These are phyloP conservation scores for Tolypocladium guangdongense DNA, from an alignment of 2,329 filamentous ascomycete species.

Conservation along the genomic window DNA sequence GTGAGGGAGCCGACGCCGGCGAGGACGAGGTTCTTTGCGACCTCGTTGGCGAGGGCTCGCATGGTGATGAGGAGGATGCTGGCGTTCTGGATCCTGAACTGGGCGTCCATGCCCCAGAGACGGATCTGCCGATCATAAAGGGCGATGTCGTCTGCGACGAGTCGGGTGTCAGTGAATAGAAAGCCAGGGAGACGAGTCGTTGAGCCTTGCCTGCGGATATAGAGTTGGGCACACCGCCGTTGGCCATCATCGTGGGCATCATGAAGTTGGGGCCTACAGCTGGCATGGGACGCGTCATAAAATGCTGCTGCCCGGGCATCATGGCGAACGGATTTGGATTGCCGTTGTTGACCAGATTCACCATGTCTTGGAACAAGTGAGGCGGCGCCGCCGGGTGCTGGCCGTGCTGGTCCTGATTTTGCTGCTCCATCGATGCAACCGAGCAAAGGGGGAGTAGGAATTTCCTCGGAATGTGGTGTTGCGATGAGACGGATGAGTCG, in stretches of 20 bases:
- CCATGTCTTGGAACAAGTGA: constrained; percentile 6
- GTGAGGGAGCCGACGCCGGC: constrained; percentile 87
- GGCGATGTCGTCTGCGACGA: constrained; percentile 71
- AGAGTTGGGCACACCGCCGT: constrained; percentile 15
- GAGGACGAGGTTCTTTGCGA: constrained; percentile 94
- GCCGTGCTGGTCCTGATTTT: neutral
- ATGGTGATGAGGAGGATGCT: constrained; percentile 84
- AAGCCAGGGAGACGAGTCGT: neutral
- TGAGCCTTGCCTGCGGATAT: constrained; percentile 22
- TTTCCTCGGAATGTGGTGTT: no score
- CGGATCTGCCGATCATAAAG: constrained; percentile 96
- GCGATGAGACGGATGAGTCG: neutral
- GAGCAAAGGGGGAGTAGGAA: neutral
- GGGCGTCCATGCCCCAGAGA: constrained; percentile 91
- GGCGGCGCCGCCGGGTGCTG: neutral
- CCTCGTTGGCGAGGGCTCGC: constrained; percentile 81
- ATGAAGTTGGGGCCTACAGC: constrained; percentile 17
- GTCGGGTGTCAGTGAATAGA: neutral
- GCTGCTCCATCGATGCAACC: neutral
- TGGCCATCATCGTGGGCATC: constrained; percentile 19
- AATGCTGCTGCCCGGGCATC: constrained; percentile 11
- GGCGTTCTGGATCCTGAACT: constrained; percentile 82
- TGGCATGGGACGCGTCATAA: constrained; percentile 16
- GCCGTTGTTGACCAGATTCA: neutral
- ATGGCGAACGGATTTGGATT: constrained; percentile 3